Evolutionary conservation across 1,284 basidiomycete genomes (phyloP).

Genomic region (Apiotrichum laibachii): DNA sequence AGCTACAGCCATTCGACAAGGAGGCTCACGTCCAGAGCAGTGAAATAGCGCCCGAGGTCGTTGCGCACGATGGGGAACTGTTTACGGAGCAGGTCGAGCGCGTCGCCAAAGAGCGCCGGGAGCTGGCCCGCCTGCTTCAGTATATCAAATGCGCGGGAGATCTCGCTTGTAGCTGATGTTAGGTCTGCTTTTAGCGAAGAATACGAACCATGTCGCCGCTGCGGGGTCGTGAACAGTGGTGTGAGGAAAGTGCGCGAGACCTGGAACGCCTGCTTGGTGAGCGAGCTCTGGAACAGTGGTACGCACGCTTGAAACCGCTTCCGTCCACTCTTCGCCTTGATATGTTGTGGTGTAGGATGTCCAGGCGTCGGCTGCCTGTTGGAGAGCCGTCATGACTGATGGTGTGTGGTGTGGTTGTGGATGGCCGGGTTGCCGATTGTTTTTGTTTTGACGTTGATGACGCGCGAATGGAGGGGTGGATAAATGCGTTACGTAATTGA

Average conservation of each 20-base stretch:
- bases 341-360: slow-evolving; percentile 18
- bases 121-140: slow-evolving; percentile 16
- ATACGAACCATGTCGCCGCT: not conserved
- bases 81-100: slow-evolving; percentile 20
- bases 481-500: too few relatives aligned
- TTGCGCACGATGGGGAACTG: slow-evolving; percentile 37
- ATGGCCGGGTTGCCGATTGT: too few relatives aligned
- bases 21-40: slow-evolving; percentile 27
- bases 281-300: not conserved
- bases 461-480: too few relatives aligned
- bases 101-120: slow-evolving; percentile 28
- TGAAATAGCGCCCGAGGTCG: slow-evolving; percentile 33
- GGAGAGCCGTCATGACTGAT: not conserved
- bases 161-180: slow-evolving; percentile 9
- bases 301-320: not conserved
- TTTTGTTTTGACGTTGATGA: too few relatives aligned
- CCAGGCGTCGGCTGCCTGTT: not conserved
- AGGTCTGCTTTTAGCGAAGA: not conserved
- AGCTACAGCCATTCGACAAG: not conserved
- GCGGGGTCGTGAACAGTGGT: not conserved
- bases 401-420: not conserved
- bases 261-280: slow-evolving; percentile 21
- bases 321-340: not conserved
- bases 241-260: slow-evolving; percentile 25
- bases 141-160: slow-evolving; percentile 28